A percentile compares a stretch with the other conserved stretches of the same genome.
Conservation (phyloP, 768 basidiomycete species). For the Lanmaoa rubissima region DNA sequence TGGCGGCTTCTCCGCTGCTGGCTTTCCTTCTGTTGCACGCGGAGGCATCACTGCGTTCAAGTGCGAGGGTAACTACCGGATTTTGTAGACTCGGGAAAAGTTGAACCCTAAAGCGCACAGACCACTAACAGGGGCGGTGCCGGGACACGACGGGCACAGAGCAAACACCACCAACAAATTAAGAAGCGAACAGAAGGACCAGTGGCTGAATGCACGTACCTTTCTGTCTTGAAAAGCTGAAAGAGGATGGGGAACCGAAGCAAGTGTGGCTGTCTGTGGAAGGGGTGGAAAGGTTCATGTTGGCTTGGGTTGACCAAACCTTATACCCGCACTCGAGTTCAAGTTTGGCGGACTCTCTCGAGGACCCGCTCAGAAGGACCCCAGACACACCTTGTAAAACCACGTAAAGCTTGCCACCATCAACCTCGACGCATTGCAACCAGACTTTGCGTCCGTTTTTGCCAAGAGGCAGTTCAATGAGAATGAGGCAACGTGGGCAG, state of each 20-base stretch:
- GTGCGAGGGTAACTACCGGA: constrained; percentile 5
- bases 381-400: constrained; percentile 24
- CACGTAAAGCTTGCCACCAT: constrained; percentile 16
- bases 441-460: not conserved
- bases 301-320: constrained; percentile 53
- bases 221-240: constrained; percentile 8
- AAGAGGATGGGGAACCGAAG: constrained; percentile 12
- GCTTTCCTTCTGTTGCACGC: constrained; percentile 38
- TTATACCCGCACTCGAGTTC: constrained; percentile 46
- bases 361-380: constrained; percentile 27
- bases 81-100: constrained; percentile 13
- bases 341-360: constrained; percentile 22
- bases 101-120: constrained; percentile 25
- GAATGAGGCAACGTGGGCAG: constrained; percentile 4
- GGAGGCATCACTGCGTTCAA: constrained; percentile 40
- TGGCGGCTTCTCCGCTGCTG: constrained; percentile 44
- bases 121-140: constrained; percentile 33
- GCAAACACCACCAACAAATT: constrained; percentile 1
- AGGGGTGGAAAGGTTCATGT: constrained; percentile 48
- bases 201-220: constrained; percentile 5
- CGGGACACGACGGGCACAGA: constrained; percentile 1
- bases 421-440: not conserved
- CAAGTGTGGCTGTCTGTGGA: constrained; percentile 37
- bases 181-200: constrained; percentile 5
- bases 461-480: not conserved